Evolutionary conservation across 805 yeast genomes (phyloP).

Genomic region (Hermanozyma aechmeae): DNA sequence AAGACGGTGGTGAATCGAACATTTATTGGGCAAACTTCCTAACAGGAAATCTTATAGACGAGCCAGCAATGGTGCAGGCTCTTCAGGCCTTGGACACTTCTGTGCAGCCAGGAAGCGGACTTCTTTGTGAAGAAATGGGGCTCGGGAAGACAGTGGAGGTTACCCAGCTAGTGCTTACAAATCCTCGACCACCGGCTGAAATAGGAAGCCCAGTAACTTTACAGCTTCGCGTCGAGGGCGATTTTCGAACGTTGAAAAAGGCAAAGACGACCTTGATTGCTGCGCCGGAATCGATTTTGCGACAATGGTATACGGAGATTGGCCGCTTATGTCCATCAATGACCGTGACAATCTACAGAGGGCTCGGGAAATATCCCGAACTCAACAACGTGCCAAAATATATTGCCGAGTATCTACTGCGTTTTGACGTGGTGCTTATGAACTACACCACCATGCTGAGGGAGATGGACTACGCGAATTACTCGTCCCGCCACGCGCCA

Average conservation of each 20-base stretch:
- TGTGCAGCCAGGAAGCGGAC: slow-evolving; percentile 42
- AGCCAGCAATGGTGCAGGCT: too few species aligned
- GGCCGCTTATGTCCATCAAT: slow-evolving; percentile 47
- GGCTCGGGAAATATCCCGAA: slow-evolving; percentile 26
- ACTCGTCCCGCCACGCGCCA: slow-evolving; percentile 47
- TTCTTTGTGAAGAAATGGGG: slow-evolving; percentile 95
- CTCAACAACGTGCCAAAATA: slow-evolving; percentile 22
- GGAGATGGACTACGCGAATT: slow-evolving; percentile 75
- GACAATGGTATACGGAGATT: slow-evolving; percentile 84
- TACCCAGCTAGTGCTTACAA: slow-evolving; percentile 51
- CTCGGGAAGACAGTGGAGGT: slow-evolving; percentile 91
- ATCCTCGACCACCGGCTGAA: slow-evolving; percentile 40
- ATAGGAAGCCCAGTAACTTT: slow-evolving; percentile 19
- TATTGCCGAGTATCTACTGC: slow-evolving; percentile 46
- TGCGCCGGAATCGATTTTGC: slow-evolving; percentile 74
- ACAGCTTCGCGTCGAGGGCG: slow-evolving; percentile 25
- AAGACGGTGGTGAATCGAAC: slow-evolving; percentile 36
- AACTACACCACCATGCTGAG: slow-evolving; percentile 63
- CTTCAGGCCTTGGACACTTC: slow-evolving; percentile 8
- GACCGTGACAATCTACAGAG: slow-evolving; percentile 55
- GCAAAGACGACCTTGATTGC: slow-evolving; percentile 72
- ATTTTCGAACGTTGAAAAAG: slow-evolving; percentile 36
- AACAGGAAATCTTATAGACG: too few species aligned
- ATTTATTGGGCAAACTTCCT: slow-evolving; percentile 40
- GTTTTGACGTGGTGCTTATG: slow-evolving; percentile 71